These are phyloP conservation scores for Penicillium arizonense DNA, from an alignment of 495 filamentous ascomycete genomes.

Conservation along the genomic window DNA sequence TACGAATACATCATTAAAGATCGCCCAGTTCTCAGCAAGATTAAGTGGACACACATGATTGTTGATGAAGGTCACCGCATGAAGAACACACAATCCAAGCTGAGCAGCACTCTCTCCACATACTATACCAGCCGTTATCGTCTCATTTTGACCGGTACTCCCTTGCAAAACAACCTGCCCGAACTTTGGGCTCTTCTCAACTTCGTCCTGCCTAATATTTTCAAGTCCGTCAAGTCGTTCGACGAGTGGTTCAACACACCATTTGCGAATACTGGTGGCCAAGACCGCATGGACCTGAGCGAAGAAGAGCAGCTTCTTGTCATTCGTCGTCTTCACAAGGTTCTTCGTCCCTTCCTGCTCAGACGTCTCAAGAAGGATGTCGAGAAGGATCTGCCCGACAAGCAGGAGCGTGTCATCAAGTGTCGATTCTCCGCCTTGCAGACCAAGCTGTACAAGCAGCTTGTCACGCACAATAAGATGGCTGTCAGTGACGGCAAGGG, in stretches of 20 bases:
- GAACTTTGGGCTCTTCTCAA: conserved; percentile 98
- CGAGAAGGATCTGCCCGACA: conserved; percentile 97
- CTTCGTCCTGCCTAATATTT: conserved; percentile 96
- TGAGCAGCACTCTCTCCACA: conserved; percentile 88
- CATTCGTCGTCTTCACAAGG: conserved; percentile 97
- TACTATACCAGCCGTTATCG: conserved; percentile 95
- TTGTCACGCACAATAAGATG: conserved; percentile 92
- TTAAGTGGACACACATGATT: conserved; percentile 99
- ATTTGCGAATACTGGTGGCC: conserved; percentile 95
- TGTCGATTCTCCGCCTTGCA: conserved; percentile 97
- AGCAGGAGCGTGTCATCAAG: conserved; percentile 98
- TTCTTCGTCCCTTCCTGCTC: conserved; percentile 93
- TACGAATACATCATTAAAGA: conserved; percentile 99
- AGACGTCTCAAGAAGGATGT: conserved; percentile 99
- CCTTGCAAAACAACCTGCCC: conserved; percentile 93
- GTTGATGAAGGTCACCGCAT: conserved; percentile 99
- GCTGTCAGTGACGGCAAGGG: conserved; percentile 93
- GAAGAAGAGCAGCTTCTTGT: conserved; percentile 99
- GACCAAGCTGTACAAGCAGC: conserved; percentile 90
- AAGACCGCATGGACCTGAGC: conserved; percentile 96
- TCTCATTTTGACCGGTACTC: conserved; percentile 95
- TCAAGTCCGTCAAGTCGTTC: conserved; percentile 98
- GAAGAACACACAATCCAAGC: conserved; percentile 98
- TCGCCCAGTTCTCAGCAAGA: conserved; percentile 87
- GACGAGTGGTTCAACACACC: conserved; percentile 99